phyloP scores from a whole-genome alignment of 805 yeast species.

The Cephaloascus fragrans region DNA sequence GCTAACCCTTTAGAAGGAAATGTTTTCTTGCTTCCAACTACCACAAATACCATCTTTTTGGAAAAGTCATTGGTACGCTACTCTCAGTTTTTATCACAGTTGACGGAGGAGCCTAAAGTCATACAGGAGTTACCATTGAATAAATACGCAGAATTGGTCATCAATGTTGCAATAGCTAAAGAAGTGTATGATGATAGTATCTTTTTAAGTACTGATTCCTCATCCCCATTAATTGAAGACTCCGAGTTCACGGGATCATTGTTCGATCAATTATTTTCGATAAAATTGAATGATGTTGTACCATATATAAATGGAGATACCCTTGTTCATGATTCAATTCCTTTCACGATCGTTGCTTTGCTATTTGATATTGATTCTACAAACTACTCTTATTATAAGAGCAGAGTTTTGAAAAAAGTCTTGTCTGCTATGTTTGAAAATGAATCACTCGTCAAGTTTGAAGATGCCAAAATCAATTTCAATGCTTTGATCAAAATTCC shows the following conservation, averaged over 20 bases:
- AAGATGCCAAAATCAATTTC: conserved; percentile 19
- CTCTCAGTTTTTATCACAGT: background rate
- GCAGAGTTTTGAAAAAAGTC: conserved; percentile 20
- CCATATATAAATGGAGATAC: background rate
- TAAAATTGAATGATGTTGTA: background rate
- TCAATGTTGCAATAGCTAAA: background rate
- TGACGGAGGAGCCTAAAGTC: too few species aligned
- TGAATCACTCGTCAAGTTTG: conserved; percentile 12
- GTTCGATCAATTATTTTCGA: too few species aligned
- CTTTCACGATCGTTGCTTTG: too few species aligned
- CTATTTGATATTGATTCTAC: background rate
- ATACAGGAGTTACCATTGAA: background rate
- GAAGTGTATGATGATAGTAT: background rate
- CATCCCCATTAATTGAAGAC: background rate
- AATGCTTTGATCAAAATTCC: conserved; percentile 20
- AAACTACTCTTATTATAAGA: conserved; percentile 16
- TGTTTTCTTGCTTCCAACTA: background rate
- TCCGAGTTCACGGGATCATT: too few species aligned
- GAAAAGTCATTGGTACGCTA: background rate
- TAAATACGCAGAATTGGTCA: background rate
- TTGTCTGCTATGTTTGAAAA: conserved; percentile 18
- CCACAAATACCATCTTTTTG: background rate
- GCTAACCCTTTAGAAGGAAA: background rate
- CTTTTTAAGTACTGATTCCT: background rate
- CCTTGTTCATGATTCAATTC: too few species aligned